phyloP scores from a whole-genome alignment of 495 filamentous ascomycete species.

The Cairneyella variabilis region DNA sequence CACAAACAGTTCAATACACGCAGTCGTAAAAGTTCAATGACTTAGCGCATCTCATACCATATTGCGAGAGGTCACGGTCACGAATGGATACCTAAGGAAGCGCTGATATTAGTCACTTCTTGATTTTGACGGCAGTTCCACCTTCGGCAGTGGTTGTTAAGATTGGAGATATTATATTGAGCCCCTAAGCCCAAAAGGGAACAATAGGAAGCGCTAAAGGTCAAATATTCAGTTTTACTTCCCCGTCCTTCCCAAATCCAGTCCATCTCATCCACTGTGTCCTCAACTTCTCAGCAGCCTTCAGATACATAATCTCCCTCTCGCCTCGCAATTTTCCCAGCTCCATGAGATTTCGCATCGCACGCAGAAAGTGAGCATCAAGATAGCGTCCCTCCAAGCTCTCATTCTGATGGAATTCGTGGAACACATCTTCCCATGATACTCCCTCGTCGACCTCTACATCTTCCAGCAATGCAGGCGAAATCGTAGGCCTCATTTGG shows the following conservation, averaged over 20 bases:
- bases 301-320: not conserved
- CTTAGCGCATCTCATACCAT: too few relatives aligned
- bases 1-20: too few relatives aligned
- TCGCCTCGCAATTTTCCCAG: not conserved
- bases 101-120: too few relatives aligned
- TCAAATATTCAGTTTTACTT: not conserved
- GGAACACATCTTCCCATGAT: not conserved
- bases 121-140: too few relatives aligned
- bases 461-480: not conserved
- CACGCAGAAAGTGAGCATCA: not conserved
- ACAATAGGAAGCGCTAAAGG: too few relatives aligned
- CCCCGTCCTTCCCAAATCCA: not conserved
- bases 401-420: not conserved
- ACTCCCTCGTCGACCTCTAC: not conserved
- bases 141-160: too few relatives aligned
- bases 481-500: not conserved
- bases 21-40: too few relatives aligned
- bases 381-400: not conserved
- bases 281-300: not conserved
- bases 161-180: too few relatives aligned
- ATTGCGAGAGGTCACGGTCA: too few relatives aligned
- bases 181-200: too few relatives aligned
- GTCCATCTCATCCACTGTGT: not conserved
- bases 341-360: not conserved
- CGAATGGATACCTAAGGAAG: too few relatives aligned